Conservation (phyloP, 208 protist species). For the Porcisia deanei region DNA sequence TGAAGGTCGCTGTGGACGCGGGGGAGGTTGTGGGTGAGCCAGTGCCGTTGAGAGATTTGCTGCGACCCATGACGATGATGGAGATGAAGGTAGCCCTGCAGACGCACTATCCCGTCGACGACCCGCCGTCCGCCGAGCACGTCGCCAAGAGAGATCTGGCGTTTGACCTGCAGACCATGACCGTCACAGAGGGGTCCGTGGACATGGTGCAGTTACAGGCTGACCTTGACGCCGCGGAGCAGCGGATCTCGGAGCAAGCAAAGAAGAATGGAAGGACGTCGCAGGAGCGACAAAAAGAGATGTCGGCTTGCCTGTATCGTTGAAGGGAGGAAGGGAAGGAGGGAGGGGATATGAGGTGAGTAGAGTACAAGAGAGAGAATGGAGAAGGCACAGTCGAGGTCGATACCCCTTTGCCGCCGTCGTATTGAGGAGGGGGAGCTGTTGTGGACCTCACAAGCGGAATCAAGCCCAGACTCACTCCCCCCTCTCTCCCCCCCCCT, state of each 20-base stretch:
- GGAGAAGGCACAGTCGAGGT: too few relatives aligned
- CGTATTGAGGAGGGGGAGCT: too few relatives aligned
- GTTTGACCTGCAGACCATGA: slow-evolving; percentile 77
- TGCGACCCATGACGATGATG: slow-evolving; percentile 70
- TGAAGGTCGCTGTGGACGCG: slow-evolving; percentile 73
- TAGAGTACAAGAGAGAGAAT: too few relatives aligned
- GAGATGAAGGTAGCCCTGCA: slow-evolving; percentile 70
- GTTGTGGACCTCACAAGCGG: too few relatives aligned
- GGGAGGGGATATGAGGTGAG: background rate
- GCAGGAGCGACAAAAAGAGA: slow-evolving; percentile 42
- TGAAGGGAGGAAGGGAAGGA: background rate
- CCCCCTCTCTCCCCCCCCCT: too few relatives aligned
- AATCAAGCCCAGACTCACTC: too few relatives aligned
- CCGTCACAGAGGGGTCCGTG: slow-evolving; percentile 51
- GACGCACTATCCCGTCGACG: slow-evolving; percentile 61
- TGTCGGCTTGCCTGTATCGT: slow-evolving; percentile 50
- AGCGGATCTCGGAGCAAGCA: slow-evolving; percentile 24
- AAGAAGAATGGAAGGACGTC: slow-evolving; percentile 14
- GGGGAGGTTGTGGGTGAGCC: slow-evolving; percentile 69
- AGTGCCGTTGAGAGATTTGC: slow-evolving; percentile 45
- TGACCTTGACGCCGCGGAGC: slow-evolving; percentile 32
- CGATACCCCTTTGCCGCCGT: too few relatives aligned
- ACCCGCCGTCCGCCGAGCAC: slow-evolving; percentile 73
- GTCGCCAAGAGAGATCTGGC: slow-evolving; percentile 40
- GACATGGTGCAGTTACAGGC: slow-evolving; percentile 59